Conservation (phyloP, 768 basidiomycete species). For the Termitomyces sp. region DNA sequence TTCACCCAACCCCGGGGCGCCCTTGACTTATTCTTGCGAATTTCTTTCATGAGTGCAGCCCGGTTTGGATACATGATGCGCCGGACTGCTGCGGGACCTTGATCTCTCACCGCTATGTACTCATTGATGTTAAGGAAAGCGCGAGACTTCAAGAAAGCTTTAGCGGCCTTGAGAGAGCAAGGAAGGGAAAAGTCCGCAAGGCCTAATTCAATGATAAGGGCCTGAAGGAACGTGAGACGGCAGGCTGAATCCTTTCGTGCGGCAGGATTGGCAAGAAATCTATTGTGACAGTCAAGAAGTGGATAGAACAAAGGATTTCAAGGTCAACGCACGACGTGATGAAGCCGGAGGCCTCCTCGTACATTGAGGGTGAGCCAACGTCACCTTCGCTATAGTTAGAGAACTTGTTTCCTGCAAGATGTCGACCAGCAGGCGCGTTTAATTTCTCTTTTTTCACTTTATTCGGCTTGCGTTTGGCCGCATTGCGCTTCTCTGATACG, state of each 20-base stretch:
- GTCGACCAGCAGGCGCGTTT: conserved; percentile 27
- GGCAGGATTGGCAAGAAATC: conserved; percentile 47
- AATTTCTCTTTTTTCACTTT: conserved; percentile 3
- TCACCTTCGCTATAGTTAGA: conserved; percentile 28
- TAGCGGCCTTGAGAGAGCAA: conserved; percentile 57
- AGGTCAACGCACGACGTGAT: conserved; percentile 51
- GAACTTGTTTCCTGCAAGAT: conserved; percentile 42
- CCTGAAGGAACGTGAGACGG: conserved; percentile 60
- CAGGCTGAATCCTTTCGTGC: conserved; percentile 35
- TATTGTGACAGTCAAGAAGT: conserved; percentile 15
- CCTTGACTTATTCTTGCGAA: conserved; percentile 36
- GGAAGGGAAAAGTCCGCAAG: conserved; percentile 47
- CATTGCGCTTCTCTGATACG: neutral
- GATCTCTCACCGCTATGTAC: conserved; percentile 59
- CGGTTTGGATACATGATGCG: conserved; percentile 57
- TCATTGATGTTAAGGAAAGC: conserved; percentile 71
- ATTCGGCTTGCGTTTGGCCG: neutral
- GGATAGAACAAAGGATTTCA: neutral
- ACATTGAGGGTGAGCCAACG: conserved; percentile 28
- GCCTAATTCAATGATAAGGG: conserved; percentile 77
- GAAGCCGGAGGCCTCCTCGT: conserved; percentile 53
- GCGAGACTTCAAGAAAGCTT: conserved; percentile 54
- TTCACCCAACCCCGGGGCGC: conserved; percentile 56
- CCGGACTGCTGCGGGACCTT: conserved; percentile 58
- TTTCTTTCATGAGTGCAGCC: conserved; percentile 54